A percentile compares a stretch with the other conserved stretches of the same genome.
Evolutionary conservation across 495 filamentous ascomycete species (phyloP).

Genomic region (Aspergillus bertholletiae): DNA sequence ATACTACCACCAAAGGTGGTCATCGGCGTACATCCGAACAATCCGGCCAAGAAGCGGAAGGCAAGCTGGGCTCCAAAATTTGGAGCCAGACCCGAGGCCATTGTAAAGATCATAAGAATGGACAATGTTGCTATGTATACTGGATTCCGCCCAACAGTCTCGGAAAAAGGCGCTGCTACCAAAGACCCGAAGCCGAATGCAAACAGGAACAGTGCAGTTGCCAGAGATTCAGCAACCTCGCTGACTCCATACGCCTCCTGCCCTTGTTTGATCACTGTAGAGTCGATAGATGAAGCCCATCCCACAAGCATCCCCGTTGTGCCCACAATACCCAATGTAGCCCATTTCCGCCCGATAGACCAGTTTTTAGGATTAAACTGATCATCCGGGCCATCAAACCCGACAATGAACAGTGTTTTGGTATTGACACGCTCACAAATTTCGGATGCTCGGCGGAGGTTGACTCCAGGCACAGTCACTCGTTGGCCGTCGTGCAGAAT

Average conservation of each 20-base stretch:
- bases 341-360: background rate
- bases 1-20: conserved; percentile 44
- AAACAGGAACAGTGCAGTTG: conserved; percentile 45
- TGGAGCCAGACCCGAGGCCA: conserved; percentile 42
- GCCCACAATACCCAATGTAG: conserved; percentile 1
- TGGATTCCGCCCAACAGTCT: conserved; percentile 54
- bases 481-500: background rate
- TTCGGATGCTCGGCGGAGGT: background rate
- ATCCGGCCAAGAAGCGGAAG: conserved; percentile 44
- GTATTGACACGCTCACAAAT: background rate
- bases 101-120: conserved; percentile 44
- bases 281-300: conserved; percentile 4
- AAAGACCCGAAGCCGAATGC: conserved; percentile 53
- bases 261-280: conserved; percentile 1
- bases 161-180: conserved; percentile 46
- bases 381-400: background rate
- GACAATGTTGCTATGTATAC: conserved; percentile 49
- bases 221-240: conserved; percentile 3
- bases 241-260: conserved; percentile 5
- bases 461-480: background rate
- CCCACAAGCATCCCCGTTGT: conserved; percentile 2
- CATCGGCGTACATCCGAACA: conserved; percentile 44
- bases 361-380: background rate
- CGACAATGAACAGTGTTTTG: background rate
- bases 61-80: conserved; percentile 38